Conservation (phyloP, 176 grass and related monocot genomes). For the Chrysopogon serrulatus region DNA sequence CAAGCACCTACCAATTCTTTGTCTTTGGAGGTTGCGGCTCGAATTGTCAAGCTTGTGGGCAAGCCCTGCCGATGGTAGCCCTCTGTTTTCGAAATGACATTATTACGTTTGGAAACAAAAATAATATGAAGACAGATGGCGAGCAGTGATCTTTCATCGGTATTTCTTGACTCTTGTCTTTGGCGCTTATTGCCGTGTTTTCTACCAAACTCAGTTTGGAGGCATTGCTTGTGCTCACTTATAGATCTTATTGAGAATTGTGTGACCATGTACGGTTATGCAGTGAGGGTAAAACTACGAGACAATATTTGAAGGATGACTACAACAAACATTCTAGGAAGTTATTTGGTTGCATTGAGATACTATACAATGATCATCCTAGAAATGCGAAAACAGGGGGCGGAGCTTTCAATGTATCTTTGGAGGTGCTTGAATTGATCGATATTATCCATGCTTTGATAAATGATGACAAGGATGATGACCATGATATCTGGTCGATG, state of each 20-base stretch:
- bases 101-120: slow-evolving; percentile 38
- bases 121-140: slow-evolving; percentile 10
- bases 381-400: background rate
- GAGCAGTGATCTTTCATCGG: background rate
- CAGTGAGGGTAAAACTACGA: background rate
- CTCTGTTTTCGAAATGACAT: slow-evolving; percentile 35
- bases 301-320: background rate
- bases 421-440: background rate
- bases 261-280: background rate
- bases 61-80: slow-evolving; percentile 13
- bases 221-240: slow-evolving; percentile 35
- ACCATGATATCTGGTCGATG: background rate
- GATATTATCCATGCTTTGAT: background rate
- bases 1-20: slow-evolving; percentile 55
- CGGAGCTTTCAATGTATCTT: slow-evolving; percentile 1
- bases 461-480: background rate
- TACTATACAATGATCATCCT: background rate
- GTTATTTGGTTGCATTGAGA: background rate
- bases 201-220: slow-evolving; percentile 36
- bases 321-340: background rate
- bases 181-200: slow-evolving; percentile 28
- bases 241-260: background rate
- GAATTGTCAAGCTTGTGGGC: slow-evolving; percentile 19
- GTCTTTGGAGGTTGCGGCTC: slow-evolving; percentile 35
- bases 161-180: slow-evolving; percentile 10